Conservation (phyloP, 306 rosid genomes). For the Ammopiptanthus mongolicus region DNA sequence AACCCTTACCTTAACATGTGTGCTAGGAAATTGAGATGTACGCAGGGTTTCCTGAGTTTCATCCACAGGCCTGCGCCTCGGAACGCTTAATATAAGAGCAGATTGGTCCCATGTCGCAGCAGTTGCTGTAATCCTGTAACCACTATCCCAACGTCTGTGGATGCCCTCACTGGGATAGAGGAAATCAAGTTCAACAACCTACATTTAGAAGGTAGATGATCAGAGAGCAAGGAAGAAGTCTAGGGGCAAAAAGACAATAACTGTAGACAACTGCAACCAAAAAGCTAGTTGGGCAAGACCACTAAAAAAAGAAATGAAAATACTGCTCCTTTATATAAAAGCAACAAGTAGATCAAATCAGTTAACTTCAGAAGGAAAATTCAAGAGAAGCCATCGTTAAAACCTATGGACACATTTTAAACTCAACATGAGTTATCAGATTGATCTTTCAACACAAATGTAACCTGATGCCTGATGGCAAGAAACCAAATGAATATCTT, state of each 20-base stretch:
- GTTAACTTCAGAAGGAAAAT: background rate
- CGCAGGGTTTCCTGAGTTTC: slow-evolving; percentile 98
- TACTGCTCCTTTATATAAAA: background rate
- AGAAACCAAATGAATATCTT: too few relatives aligned
- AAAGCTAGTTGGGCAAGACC: background rate
- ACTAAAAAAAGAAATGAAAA: background rate
- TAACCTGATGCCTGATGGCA: too few relatives aligned
- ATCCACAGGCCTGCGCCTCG: slow-evolving; percentile 76
- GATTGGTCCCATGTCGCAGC: slow-evolving; percentile 98
- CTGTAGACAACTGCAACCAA: background rate
- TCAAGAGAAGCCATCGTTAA: background rate
- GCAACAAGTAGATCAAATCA: background rate
- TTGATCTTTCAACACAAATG: too few relatives aligned
- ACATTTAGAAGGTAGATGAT: background rate
- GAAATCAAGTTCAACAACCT: slow-evolving; percentile 98
- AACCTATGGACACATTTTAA: background rate
- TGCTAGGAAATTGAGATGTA: slow-evolving; percentile 91
- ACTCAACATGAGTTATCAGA: too few relatives aligned
- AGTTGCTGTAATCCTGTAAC: slow-evolving; percentile 84
- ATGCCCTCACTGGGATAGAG: slow-evolving; percentile 98
- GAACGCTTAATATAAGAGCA: slow-evolving; percentile 88
- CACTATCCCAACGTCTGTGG: slow-evolving; percentile 91
- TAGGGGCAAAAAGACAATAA: background rate
- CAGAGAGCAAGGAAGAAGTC: background rate
- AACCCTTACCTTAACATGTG: slow-evolving; percentile 78